Percentiles rank a stretch among this genome's conserved stretches.
phyloP scores from a whole-genome alignment of 768 basidiomycete species.

The Lactarius indigo region DNA sequence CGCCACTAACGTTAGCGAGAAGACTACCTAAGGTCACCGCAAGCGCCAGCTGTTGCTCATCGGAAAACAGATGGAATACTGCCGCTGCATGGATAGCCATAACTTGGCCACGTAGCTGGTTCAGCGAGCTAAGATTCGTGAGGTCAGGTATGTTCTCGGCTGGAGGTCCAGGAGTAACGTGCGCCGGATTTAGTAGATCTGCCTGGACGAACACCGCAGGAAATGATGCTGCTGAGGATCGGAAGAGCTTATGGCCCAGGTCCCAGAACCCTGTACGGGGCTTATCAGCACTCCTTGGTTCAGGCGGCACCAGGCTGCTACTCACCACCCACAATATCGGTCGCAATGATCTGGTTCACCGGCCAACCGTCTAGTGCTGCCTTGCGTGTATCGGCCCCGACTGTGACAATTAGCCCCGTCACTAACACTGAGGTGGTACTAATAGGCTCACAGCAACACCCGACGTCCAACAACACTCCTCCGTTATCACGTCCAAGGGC shows the following conservation, averaged over 20 bases:
- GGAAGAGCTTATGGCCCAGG: slow-evolving; percentile 58
- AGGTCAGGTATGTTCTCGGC: slow-evolving; percentile 30
- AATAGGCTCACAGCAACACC: slow-evolving; percentile 41
- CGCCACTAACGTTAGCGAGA: slow-evolving; percentile 42
- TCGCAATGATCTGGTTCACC: slow-evolving; percentile 36
- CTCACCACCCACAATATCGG: slow-evolving; percentile 39
- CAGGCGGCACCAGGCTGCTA: neutral
- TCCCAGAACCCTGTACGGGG: slow-evolving; percentile 52
- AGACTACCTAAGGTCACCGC: slow-evolving; percentile 41
- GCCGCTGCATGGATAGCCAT: slow-evolving; percentile 48
- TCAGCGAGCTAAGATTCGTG: slow-evolving; percentile 38
- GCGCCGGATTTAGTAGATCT: slow-evolving; percentile 40
- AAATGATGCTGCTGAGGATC: slow-evolving; percentile 47
- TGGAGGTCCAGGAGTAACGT: neutral
- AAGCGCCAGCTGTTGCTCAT: slow-evolving; percentile 39
- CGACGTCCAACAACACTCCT: slow-evolving; percentile 43
- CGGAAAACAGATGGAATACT: slow-evolving; percentile 49
- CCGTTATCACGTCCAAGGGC: slow-evolving; percentile 34
- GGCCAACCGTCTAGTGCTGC: slow-evolving; percentile 44
- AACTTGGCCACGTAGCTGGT: slow-evolving; percentile 43
- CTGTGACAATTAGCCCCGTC: slow-evolving; percentile 22
- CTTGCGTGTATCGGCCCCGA: slow-evolving; percentile 42
- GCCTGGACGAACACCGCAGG: slow-evolving; percentile 54
- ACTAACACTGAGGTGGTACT: neutral
- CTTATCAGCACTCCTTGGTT: neutral